phyloP scores from a whole-genome alignment of 371 early-diverging fungal species.

The Rhizopus arrhizus region DNA sequence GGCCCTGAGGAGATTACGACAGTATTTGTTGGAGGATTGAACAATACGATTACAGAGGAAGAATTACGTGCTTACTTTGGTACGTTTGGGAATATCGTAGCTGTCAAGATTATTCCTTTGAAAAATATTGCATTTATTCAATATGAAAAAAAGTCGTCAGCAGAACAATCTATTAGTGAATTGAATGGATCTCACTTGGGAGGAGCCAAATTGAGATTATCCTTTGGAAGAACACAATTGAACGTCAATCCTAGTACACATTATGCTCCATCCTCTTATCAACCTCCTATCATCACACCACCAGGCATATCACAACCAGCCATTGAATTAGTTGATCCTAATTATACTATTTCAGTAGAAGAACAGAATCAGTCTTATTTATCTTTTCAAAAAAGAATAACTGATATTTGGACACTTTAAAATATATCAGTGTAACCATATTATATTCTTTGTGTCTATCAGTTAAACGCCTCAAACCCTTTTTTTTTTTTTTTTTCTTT shows the following conservation, averaged over 20 bases:
- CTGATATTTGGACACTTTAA: neutral
- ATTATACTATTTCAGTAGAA: constrained; percentile 3
- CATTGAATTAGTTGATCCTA: constrained; percentile 21
- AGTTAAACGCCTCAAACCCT: too few species aligned
- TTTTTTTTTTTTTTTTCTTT: too few species aligned
- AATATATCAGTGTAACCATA: too few species aligned
- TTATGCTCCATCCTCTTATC: neutral
- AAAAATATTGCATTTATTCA: constrained; percentile 90
- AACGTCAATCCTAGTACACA: constrained; percentile 7
- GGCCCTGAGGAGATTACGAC: constrained; percentile 78
- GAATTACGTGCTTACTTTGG: constrained; percentile 31
- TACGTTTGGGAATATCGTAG: constrained; percentile 78
- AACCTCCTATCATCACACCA: neutral
- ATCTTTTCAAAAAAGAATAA: neutral
- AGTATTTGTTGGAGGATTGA: constrained; percentile 60
- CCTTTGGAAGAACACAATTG: constrained; percentile 79
- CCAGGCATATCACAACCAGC: neutral
- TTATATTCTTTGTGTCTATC: too few species aligned
- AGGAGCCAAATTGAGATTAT: constrained; percentile 74
- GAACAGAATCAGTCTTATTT: constrained; percentile 18
- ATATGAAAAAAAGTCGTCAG: constrained; percentile 71
- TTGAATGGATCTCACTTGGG: constrained; percentile 80
- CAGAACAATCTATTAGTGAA: constrained; percentile 79
- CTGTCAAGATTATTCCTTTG: constrained; percentile 85
- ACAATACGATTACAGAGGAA: constrained; percentile 35